Evolutionary conservation across 108 stramenopile species (phyloP), one percentile per base, ranked within the genome.

Genomic region (Hondaea fermentalgiana): DNA sequence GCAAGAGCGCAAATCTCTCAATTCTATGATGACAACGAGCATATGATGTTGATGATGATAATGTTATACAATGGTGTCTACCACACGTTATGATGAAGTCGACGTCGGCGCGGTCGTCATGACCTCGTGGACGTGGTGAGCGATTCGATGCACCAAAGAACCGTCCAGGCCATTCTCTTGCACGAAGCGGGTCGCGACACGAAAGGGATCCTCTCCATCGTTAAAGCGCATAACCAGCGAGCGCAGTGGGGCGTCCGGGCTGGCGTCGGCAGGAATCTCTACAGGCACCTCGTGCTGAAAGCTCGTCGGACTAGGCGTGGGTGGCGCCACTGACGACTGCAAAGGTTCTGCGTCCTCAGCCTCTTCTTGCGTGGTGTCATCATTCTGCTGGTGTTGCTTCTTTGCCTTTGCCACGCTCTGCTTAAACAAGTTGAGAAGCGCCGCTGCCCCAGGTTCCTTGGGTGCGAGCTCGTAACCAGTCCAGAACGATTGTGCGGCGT

Each of bases 391-490:
- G 64, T 69, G 64, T 35, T 83, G 49, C 23, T 83, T 47, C 76
- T 83, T 83, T 12, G 76, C 76, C 76, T 47, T 83, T 6, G 45
- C 51, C 76, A 83, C 76, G 51, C 19, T 45, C 76, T 53, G 45
- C 76, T 83, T 83, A 23, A 83, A 83, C 51, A 83, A 23, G 16
- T 21, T 53, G 1, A 83, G 6, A 6, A 83, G 76, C 8, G 76
- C 76, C 19, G 6, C 23, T 12, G 76, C 76, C 8, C 76, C 51
- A 25, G 76, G 76, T 6, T 83, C 76, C 49, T 83, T 83, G 49
- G 76, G 76, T 6, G 76, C 76, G 6, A 83, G 51, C 76, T 83
- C 76, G 76, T 83, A 83, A 23, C 17, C 76, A 35, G 49, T 83
- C 76, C 76, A 83, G 51, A 53, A 83, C 49, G 76, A 2, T 4